Conservation (phyloP, 495 filamentous ascomycete species). For the Neurospora terricola region DNA sequence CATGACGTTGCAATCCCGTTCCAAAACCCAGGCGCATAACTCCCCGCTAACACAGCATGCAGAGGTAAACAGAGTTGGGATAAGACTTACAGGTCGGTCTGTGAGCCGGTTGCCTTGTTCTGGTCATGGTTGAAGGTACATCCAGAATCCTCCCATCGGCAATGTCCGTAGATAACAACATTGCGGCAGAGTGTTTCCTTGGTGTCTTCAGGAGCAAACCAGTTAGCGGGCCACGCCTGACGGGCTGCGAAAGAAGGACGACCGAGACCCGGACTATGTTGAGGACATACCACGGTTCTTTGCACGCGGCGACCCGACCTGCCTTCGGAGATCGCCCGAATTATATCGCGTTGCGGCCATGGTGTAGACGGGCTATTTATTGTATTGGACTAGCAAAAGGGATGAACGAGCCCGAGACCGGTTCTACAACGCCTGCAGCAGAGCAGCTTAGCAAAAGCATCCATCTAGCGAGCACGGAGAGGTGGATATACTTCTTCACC, state of each 20-base stretch:
- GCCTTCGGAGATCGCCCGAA: constrained; percentile 35
- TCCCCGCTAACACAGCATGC: neutral
- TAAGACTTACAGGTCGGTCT: constrained; percentile 50
- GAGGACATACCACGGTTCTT: constrained; percentile 37
- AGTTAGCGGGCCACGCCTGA: constrained; percentile 4
- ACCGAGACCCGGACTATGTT: neutral
- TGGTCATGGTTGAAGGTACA: constrained; percentile 88
- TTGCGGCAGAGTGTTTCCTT: constrained; percentile 91
- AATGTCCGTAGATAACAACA: constrained; percentile 88
- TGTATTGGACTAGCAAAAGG: constrained; percentile 8
- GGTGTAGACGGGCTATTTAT: constrained; percentile 2
- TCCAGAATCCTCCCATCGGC: constrained; percentile 82
- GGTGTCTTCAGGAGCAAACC: constrained; percentile 26
- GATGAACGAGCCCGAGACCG: constrained; percentile 12
- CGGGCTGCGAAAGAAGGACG: neutral
- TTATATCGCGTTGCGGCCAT: constrained; percentile 38
- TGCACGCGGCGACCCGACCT: constrained; percentile 41
- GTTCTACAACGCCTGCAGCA: constrained; percentile 21
- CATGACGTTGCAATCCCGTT: neutral
- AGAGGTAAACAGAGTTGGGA: neutral
- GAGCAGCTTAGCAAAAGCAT: constrained; percentile 1
- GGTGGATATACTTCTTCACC: constrained; percentile 20
- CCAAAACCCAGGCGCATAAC: neutral
- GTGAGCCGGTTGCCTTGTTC: constrained; percentile 40
- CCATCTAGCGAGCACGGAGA: neutral